phyloP scores from a whole-genome alignment of 2,329 filamentous ascomycete species.

The Teratosphaeria epicoccoides region DNA sequence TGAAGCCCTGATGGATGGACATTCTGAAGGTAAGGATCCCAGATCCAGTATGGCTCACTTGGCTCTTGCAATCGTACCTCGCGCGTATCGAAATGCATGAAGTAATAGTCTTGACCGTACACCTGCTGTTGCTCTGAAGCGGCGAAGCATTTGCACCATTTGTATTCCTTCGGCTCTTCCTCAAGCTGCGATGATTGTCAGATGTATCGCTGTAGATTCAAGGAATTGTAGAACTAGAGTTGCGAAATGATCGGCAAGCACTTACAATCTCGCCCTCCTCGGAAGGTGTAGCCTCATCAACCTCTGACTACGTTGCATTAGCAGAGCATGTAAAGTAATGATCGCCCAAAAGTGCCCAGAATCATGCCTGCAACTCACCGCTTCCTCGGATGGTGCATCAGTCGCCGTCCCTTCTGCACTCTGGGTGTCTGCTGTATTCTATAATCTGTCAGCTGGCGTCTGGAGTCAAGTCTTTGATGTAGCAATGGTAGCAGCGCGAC shows the following conservation, averaged over 20 bases:
- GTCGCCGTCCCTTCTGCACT: not conserved
- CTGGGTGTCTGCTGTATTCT: not conserved
- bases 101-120: constrained; percentile 16
- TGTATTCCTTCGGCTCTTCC: constrained; percentile 2
- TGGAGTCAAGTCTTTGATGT: too few relatives aligned
- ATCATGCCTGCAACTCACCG: not conserved
- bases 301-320: not conserved
- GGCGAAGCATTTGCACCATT: constrained; percentile 16
- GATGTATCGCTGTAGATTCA: too few relatives aligned
- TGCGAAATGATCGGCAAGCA: not conserved
- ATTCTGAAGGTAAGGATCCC: constrained; percentile 12
- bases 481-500: not conserved
- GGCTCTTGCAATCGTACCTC: constrained; percentile 21
- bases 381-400: not conserved
- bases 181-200: not conserved
- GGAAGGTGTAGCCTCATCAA: not conserved
- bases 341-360: not conserved
- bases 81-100: constrained; percentile 17
- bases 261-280: not conserved
- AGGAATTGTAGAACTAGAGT: not conserved
- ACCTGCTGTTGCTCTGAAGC: constrained; percentile 3
- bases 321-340: not conserved
- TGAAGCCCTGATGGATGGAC: constrained; percentile 19
- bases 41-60: constrained; percentile 23
- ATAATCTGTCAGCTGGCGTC: not conserved